phyloP scores from a whole-genome alignment of 495 filamentous ascomycete species.

The Aspergillus conjunctus region DNA sequence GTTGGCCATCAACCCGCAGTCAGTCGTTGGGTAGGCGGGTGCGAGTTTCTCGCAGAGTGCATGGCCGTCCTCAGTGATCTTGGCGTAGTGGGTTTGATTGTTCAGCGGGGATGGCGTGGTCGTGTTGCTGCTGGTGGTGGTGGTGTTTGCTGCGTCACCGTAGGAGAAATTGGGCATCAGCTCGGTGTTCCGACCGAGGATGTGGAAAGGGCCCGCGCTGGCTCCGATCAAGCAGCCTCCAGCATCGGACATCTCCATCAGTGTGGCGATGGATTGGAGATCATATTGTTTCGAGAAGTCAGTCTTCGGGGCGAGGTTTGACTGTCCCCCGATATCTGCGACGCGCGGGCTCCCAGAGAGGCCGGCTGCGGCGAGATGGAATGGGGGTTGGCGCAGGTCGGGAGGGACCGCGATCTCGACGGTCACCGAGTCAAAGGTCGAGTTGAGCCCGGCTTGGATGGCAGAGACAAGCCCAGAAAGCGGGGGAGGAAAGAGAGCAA shows the following conservation, averaged over 20 bases:
- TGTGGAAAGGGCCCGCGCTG: slow-evolving; percentile 44
- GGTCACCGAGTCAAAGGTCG: slow-evolving; percentile 31
- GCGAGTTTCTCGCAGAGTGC: slow-evolving; percentile 8
- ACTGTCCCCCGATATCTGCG: slow-evolving; percentile 43
- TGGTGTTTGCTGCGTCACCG: neutral
- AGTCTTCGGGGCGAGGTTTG: slow-evolving; percentile 37
- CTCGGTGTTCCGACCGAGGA: slow-evolving; percentile 41
- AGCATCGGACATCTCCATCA: slow-evolving; percentile 35
- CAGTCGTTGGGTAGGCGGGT: slow-evolving; percentile 21
- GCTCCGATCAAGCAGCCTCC: slow-evolving; percentile 38
- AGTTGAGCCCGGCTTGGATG: slow-evolving; percentile 26
- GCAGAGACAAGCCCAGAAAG: slow-evolving; percentile 29
- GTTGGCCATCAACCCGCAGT: slow-evolving; percentile 45
- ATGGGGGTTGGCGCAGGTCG: slow-evolving; percentile 39
- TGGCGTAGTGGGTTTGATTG: neutral
- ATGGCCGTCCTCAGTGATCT: slow-evolving; percentile 2
- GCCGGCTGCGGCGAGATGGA: slow-evolving; percentile 38
- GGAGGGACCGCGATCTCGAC: slow-evolving; percentile 36
- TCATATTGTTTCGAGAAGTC: slow-evolving; percentile 35
- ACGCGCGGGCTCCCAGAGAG: slow-evolving; percentile 38
- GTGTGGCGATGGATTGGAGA: slow-evolving; percentile 29
- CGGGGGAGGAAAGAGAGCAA: slow-evolving; percentile 23
- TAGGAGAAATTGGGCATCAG: slow-evolving; percentile 41
- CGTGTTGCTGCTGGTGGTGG: no score
- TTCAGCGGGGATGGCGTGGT: neutral